Evolutionary conservation across 805 yeast genomes (phyloP), one percentile per base, ranked within the genome.

Genomic region (Barnettozyma siamensis): DNA sequence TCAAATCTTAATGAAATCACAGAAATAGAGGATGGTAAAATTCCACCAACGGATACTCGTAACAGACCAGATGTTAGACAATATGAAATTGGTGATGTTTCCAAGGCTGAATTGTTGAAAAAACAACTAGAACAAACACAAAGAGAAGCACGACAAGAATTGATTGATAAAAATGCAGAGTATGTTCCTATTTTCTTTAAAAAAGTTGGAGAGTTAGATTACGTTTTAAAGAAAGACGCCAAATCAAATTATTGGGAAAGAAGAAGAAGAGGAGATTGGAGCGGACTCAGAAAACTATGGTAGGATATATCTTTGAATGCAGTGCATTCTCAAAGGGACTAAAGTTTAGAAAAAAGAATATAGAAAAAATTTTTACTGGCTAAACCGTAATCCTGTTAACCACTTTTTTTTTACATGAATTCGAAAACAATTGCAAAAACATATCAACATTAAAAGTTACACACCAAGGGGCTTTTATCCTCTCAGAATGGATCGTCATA

Each of bases 401-500:
- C n/a, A n/a, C n/a, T n/a, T n/a, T n/a, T n/a, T n/a, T n/a, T n/a
- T n/a, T n/a, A 23, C 10, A 23, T 23, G 26, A 23, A 23, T 7
- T 23, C 26, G 10, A 23, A 10, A 7, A 23, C 26, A 23, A 10
- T 7, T 23, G 10, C 10, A 23, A 10, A 23, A 23, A 23, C 26
- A 7, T 23, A 23, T 23, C n/a, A n/a, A n/a, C n/a, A n/a, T n/a
- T n/a, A 21, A 21, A 21, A 21, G 24, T 21, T 21, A 21, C 24
- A n/a, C n/a, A n/a, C n/a, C n/a, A n/a, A n/a, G n/a, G n/a, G n/a
- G n/a, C n/a, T n/a, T n/a, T n/a, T n/a, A n/a, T n/a, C n/a, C n/a
- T n/a, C n/a, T 61, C 62, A 88, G 56, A 88, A 88, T 6, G 98
- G 98, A 57, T 91, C 98, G 59, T 91, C 99, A 56, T 81, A 91